Base-by-base conservation (phyloP, 441 rosid species). In the Aquilaria agallochum region DNA sequence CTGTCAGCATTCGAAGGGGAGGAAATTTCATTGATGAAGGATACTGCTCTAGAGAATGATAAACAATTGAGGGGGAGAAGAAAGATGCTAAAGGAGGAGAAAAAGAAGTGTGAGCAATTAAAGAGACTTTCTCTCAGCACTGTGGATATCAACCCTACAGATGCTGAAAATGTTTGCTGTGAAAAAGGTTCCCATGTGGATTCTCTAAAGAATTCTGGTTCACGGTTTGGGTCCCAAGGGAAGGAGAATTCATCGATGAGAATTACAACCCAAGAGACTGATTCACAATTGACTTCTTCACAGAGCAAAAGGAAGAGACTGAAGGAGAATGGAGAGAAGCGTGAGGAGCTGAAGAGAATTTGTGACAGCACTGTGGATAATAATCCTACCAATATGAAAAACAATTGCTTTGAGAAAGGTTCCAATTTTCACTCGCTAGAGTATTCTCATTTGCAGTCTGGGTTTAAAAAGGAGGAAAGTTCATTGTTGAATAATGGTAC, bases 261-360 rank as follows among this genome's bases (percentile, higher is more conserved):
- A 0, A 20, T 20, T 20, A 20, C 27, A 20, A 20, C 27, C 27
- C 27, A 20, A 20, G 27, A 20, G 27, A 20, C 27, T 20, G 27
- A 60, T 48, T 62, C 62, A 27, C 45, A 49, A 34, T 5, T 30
- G 13, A 27, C 20, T 40, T 2, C 46, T 58, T 63, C 65, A 30
- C 31, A 62, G 44, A 53, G 55, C 31, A 67, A 33, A 31, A 56
- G 45, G 34, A 59, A 13, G 60, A 63, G 60, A 30, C 68, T 47
- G 31, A 70, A 27, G 56, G 55, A 6, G 50, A 33, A 9, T 5
- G 70, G 27, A 10, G 51, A 40, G 32, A 49, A 44, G 33, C 30
- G 15, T 31, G 3, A 32, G 58, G 15, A 1, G 64, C 12, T 12
- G 42, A 5, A 10, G 34, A 58, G 13, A 30, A 42, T 2, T 49